Evolutionary conservation across 768 basidiomycete genomes (phyloP).

Genomic region (Lactarius quietus): DNA sequence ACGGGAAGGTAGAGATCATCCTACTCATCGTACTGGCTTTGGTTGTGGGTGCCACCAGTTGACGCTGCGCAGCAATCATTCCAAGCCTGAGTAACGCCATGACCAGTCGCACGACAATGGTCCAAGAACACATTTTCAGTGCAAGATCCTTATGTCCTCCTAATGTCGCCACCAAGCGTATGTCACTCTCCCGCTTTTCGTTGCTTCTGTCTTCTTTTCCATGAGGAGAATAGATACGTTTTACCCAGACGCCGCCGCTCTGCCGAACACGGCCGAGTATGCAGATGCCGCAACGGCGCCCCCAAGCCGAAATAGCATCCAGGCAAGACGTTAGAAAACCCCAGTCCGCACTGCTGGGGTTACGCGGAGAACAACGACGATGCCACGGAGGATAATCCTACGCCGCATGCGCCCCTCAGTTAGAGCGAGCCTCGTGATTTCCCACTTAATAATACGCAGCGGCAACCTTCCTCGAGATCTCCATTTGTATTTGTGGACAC

Average conservation of each 20-base stretch:
- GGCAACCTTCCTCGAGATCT: conserved; percentile 40
- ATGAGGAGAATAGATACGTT: conserved; percentile 31
- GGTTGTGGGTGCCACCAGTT: too few species aligned
- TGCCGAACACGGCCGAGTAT: background rate
- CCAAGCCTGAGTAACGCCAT: conserved; percentile 15
- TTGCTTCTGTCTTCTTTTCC: conserved; percentile 31
- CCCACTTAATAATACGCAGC: conserved; percentile 36
- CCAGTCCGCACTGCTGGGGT: background rate
- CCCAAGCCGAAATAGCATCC: background rate
- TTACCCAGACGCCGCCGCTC: background rate
- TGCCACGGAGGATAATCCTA: conserved; percentile 14
- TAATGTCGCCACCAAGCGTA: conserved; percentile 33
- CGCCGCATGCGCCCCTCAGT: conserved; percentile 32
- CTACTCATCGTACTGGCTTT: conserved; percentile 34
- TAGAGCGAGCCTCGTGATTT: conserved; percentile 37
- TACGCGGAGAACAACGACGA: background rate
- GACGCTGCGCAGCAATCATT: conserved; percentile 32
- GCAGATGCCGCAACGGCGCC: background rate
- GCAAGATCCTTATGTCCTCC: conserved; percentile 38
- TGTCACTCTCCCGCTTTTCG: conserved; percentile 30
- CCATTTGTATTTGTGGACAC: conserved; percentile 32
- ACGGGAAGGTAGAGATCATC: conserved; percentile 33
- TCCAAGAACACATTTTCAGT: conserved; percentile 32
- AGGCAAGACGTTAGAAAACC: background rate
- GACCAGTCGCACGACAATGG: conserved; percentile 35